Base-by-base conservation (phyloP, 106 monocot species). In the Dendrobium catenatum region DNA sequence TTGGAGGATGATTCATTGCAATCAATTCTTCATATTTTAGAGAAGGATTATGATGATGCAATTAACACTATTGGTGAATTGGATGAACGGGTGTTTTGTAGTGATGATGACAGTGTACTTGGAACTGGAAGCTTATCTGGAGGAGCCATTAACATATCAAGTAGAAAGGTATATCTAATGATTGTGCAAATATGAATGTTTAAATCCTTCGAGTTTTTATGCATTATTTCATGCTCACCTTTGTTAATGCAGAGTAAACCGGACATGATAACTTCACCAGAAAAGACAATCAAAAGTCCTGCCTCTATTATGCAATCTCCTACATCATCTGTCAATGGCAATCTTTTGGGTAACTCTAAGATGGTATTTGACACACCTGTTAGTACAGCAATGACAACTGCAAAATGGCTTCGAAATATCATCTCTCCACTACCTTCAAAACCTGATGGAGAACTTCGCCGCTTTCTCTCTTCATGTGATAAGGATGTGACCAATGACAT, bases 101-200 rank as follows among this genome's bases (percentile, higher is more conserved):
- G 86, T 67, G 95, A 93, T 42, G 93, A 93, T 78, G 93, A 91
- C 55, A 98, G 98, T 87, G 42, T 95, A 68, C 85, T 95, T 87
- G 94, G 94, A 19, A 89, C 80, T 81, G 98, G 93, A 82, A 98
- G 98, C 78, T 87, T 95, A 78, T 98, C 98, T 79, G 94, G 93
- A 44, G 94, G 93, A 46, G 85, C 93, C 77, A 76, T 94, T 77
- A 83, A 83, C 72, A 81, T 93, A 42, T 82, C 54, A 77, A 84
- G 89, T 27, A 66, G 89, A 81, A 94, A 98, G 94, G 98, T 95
- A 81, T 67, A 37, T 85, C 13, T 74, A 0, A 0, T 55, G 26
- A 4, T 80, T 2, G 40, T 56, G 13, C 68, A 27, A 74, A 43
- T 43, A 19, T 74, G 74, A 13, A 74, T 24, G 24, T 37, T 64